Evolutionary conservation across 2,329 filamentous ascomycete genomes (phyloP), one percentile per base, ranked within the genome.

Genomic region (Alternaria panax): DNA sequence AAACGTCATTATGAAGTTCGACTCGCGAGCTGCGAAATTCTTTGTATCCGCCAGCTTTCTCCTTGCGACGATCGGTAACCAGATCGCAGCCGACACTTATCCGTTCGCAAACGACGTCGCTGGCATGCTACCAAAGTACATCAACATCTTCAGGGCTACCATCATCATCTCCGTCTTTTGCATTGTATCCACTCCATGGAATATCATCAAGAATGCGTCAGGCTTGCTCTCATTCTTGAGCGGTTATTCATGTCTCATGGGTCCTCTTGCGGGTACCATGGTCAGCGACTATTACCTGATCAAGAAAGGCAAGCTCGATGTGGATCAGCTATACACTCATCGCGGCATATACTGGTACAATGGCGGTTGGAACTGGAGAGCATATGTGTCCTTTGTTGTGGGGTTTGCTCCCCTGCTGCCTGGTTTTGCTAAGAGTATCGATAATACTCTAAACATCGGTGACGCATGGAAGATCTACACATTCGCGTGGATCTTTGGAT

Each of bases 1-100:
- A 9, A 79, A 78, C 24, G 80, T 84, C 38, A 79, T 84, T 59
- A 77, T 69, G 8, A 78, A 79, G 16, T 84, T 80, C 59, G 79
- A 81, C 52, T 78, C 74, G 14, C 75, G 79, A 11, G 79, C 79
- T 28, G 79, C 79, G 7, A 79, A 80, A 54, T 80, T 80, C 66
- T 81, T 80, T 61, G 74, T 74, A 1, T 73, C 75, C 7, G 71
- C 75, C 46, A 75, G 70, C 55, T 80, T 80, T 62, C 78, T 81
- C 45, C 73, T 81, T 18, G 79, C 79, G 7, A 80, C 78, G 3
- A 80, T 81, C 46, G 79, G 78, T 53, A 80, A 80, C 43, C 79
- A 81, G 58, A 73, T 80, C 41, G 78, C 79, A 28, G 78, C 79
- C 36, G 78, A 70, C 24, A 78, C 76, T 3, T 79, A 78, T 64